Base-by-base conservation (phyloP, 2,329 filamentous ascomycete species). In the Pseudopithomyces maydicus region DNA sequence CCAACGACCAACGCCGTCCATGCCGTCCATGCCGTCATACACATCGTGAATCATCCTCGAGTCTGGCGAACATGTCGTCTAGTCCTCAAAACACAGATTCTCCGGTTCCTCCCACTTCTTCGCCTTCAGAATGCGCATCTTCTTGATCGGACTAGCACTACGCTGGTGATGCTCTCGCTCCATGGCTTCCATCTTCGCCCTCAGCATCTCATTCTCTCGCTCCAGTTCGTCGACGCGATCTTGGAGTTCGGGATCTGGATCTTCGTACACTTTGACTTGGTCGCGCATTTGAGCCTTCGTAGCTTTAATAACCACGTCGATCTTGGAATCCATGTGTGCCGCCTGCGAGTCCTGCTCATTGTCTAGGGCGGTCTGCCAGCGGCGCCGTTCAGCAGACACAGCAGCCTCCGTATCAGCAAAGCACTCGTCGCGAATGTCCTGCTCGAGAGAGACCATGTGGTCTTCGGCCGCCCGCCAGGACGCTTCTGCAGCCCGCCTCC, bases 361-460 rank as follows among this genome's bases (percentile, higher is more conserved):
- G 17, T 91, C 89, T 74, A 92, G 85, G 0, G 87, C 89, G 0
- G 84, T 85, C 71, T 94, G 89, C 90, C 92, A 97, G n/a, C 91
- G 83, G 10, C 85, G 83, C 74, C 91, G 85, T 73, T 97, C 92
- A 12, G 88, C 79, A 19, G 87, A 85, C 45, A 97, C 82, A 11
- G 87, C 85, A 57, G 85, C 81, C 70, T 99, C 95, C 80, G 96
- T 96, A 70, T 97, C 95, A 2, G 80, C 82, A 65, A 88, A 93
- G 66, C 93, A 94, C 65, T 98, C 94, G 69, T 97, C 94, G 20
- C 95, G 88, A 29, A 98, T 86, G 6, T 89, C 88, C 65, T 90
- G 88, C 73, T 99, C 95, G 12, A 96, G 83, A 76, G 91, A 87
- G 42, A 91, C 85, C 77, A 90, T 82, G 65, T 80, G 81, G 51